Conservation (phyloP, 148 eudicot genomes). For the Heliamphora exappendiculata region DNA sequence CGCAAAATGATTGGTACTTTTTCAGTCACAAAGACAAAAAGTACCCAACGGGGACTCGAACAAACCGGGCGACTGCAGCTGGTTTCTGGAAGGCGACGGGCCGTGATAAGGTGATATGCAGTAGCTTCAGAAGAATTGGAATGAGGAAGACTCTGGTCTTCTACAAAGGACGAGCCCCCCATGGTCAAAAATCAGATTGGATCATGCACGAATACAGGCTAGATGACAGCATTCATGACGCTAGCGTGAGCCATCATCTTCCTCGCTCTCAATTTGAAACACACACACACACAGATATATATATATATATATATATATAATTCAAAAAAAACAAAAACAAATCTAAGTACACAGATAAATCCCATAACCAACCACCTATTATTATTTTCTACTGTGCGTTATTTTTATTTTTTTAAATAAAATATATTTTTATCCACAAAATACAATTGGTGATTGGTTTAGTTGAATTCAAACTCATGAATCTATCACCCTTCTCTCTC, state of each 20-base stretch:
- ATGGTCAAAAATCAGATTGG: constrained; percentile 22
- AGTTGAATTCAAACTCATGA: too few relatives aligned
- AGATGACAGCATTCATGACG: neutral
- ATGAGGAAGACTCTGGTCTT: constrained; percentile 27
- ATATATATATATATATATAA: neutral
- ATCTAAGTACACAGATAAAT: too few relatives aligned
- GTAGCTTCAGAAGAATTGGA: constrained; percentile 10
- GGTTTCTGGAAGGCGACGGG: constrained; percentile 26
- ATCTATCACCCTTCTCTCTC: too few relatives aligned
- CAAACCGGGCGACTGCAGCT: constrained; percentile 18
- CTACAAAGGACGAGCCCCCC: constrained; percentile 22
- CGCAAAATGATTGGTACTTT: constrained; percentile 31
- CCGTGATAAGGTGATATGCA: constrained; percentile 16
- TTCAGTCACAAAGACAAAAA: constrained; percentile 33
- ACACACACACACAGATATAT: too few relatives aligned
- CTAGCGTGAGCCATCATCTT: neutral
- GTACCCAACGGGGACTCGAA: constrained; percentile 24
- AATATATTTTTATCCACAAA: too few relatives aligned
- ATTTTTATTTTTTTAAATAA: too few relatives aligned
- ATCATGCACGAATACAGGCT: constrained; percentile 26
- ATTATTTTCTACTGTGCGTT: too few relatives aligned
- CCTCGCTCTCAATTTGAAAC: neutral
- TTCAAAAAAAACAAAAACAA: too few relatives aligned
- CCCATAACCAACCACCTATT: too few relatives aligned
- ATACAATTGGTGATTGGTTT: too few relatives aligned